Evolutionary conservation across 345 rosid genomes (phyloP).

Genomic region (Eucalyptus tenuipes): DNA sequence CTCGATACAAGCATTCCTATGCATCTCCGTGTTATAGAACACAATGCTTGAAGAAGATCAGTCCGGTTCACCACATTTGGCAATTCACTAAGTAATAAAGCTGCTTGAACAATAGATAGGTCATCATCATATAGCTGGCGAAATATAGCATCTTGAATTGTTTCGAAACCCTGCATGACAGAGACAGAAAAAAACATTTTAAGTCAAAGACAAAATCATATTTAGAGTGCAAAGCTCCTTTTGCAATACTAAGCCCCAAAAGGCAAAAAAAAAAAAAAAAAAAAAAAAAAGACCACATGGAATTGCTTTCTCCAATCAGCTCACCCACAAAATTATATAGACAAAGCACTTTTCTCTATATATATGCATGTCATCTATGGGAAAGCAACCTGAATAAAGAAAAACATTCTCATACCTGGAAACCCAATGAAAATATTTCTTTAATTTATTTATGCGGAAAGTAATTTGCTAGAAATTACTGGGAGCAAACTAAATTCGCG

Average conservation of each 20-base stretch:
- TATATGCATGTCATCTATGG: neutral
- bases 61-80: slow-evolving; percentile 32
- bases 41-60: slow-evolving; percentile 50
- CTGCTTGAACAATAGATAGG: slow-evolving; percentile 63
- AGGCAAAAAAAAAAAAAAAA: neutral
- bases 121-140: slow-evolving; percentile 77
- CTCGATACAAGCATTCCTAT: slow-evolving; percentile 31
- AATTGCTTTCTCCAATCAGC: neutral
- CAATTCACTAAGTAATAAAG: slow-evolving; percentile 52
- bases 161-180: slow-evolving; percentile 40
- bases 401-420: neutral
- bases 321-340: neutral
- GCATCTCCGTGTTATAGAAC: slow-evolving; percentile 42
- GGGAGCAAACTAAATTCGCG: neutral
- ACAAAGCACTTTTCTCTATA: neutral
- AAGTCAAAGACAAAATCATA: neutral
- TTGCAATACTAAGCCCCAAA: neutral
- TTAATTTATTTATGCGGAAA: neutral
- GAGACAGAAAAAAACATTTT: neutral
- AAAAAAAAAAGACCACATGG: neutral
- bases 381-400: neutral
- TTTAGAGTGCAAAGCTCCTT: neutral
- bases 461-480: neutral
- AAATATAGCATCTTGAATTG: slow-evolving; percentile 54
- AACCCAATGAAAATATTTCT: neutral